phyloP scores from a whole-genome alignment of 805 yeast species.

The Candida piceae region DNA sequence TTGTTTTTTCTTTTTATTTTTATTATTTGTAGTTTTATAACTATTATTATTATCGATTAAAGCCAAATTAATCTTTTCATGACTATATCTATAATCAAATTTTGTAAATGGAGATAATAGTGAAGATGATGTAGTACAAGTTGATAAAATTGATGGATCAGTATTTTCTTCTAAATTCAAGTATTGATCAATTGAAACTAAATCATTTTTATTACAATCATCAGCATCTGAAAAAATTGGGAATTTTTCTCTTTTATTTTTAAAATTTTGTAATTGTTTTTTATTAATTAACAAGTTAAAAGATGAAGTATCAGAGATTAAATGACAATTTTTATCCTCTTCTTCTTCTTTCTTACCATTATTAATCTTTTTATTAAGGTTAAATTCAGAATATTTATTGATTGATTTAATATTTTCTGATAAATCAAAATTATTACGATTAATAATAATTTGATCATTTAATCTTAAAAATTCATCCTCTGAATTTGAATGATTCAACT shows the following conservation, averaged over 20 bases:
- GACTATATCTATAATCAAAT: constrained; percentile 26
- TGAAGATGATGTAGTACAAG: no score
- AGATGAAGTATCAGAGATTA: constrained; percentile 23
- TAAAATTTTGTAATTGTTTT: constrained; percentile 4
- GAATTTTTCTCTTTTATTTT: neutral
- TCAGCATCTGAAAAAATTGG: neutral
- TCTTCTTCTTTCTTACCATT: constrained; percentile 1
- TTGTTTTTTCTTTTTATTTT: constrained; percentile 8
- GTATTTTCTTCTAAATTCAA: constrained; percentile 17
- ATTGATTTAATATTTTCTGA: neutral
- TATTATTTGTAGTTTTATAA: neutral
- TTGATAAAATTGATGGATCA: no score
- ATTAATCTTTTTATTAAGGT: no score
- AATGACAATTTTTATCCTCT: constrained; percentile 13
- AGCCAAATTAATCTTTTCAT: constrained; percentile 24
- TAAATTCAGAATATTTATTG: no score
- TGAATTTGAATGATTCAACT: constrained; percentile 11
- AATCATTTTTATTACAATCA: neutral
- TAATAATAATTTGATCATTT: constrained; percentile 13
- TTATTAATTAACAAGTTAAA: constrained; percentile 16
- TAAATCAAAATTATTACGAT: constrained; percentile 2
- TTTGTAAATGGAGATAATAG: constrained; percentile 8
- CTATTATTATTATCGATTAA: constrained; percentile 17
- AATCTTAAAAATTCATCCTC: constrained; percentile 15
- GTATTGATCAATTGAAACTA: constrained; percentile 16